Percentiles rank a stretch among this genome's conserved stretches.
Evolutionary conservation across 163 green algal genomes (phyloP).

Genomic region (Dunaliella salina): DNA sequence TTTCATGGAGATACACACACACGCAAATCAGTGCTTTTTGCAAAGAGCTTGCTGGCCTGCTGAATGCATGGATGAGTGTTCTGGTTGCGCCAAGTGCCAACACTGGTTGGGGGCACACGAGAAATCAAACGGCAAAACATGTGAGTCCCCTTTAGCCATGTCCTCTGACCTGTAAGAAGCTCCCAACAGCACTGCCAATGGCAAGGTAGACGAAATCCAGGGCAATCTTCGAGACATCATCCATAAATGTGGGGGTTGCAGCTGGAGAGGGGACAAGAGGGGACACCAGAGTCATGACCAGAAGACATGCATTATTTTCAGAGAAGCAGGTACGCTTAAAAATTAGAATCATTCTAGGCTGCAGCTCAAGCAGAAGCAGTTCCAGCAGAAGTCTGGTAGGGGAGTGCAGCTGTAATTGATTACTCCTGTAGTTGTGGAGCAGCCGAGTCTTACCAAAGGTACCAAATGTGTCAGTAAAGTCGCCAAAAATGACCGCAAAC

Average conservation of each 20-base stretch:
- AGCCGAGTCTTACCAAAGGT: not conserved
- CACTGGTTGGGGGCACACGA: too few species aligned
- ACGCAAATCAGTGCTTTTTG: too few species aligned
- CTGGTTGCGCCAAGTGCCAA: too few species aligned
- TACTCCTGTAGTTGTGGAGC: too few species aligned
- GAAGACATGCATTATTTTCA: not conserved
- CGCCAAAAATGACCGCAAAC: constrained; percentile 64
- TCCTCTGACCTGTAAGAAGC: constrained; percentile 23
- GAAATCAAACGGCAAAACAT: too few species aligned
- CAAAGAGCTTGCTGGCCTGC: too few species aligned
- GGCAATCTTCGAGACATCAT: constrained; percentile 15
- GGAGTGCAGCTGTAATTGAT: too few species aligned
- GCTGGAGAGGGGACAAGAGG: not conserved
- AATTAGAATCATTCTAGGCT: not conserved
- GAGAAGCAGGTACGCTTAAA: too few species aligned
- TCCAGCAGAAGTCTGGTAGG: too few species aligned
- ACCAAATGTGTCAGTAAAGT: constrained; percentile 47
- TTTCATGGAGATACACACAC: too few species aligned
- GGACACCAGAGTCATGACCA: not conserved
- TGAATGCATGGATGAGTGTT: too few species aligned
- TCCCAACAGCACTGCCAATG: constrained; percentile 25
- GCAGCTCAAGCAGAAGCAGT: not conserved
- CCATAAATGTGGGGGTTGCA: constrained; percentile 9
- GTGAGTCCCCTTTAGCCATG: too few species aligned
- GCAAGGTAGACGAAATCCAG: constrained; percentile 41